Percentiles rank a stretch among this genome's conserved stretches.
phyloP scores from a whole-genome alignment of 352 stramenopile genomes.

The Pythium phragmitis region DNA sequence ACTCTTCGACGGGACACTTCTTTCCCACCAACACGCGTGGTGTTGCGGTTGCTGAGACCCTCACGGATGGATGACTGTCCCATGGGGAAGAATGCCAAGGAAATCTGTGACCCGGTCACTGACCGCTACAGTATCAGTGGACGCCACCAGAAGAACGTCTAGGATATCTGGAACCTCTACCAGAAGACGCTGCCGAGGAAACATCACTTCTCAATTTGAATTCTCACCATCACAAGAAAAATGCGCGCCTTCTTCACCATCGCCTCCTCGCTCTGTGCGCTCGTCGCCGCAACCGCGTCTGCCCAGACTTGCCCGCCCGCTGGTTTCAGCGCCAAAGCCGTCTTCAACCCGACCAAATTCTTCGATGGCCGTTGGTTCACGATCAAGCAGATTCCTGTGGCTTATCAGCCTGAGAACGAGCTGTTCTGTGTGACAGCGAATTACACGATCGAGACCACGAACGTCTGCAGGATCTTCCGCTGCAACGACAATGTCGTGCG shows the following conservation, averaged over 20 bases:
- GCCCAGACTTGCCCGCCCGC: slow-evolving; percentile 22
- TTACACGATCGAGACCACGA: slow-evolving; percentile 24
- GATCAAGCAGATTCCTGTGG: slow-evolving; percentile 22
- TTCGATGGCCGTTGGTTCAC: slow-evolving; percentile 26
- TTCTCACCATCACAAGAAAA: neutral
- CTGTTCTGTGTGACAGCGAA: slow-evolving; percentile 24
- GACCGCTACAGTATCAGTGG: neutral
- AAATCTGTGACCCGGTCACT: too few species aligned
- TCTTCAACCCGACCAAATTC: slow-evolving; percentile 27
- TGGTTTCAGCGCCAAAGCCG: slow-evolving; percentile 16
- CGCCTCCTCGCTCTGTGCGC: slow-evolving; percentile 13
- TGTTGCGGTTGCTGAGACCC: neutral
- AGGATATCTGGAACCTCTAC: neutral
- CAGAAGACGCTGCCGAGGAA: neutral
- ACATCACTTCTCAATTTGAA: slow-evolving; percentile 17
- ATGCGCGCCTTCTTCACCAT: slow-evolving; percentile 18
- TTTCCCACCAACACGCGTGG: neutral
- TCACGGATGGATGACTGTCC: neutral
- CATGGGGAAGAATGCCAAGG: too few species aligned
- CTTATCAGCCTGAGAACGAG: slow-evolving; percentile 19
- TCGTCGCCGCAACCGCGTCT: slow-evolving; percentile 6
- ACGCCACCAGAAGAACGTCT: too few species aligned
- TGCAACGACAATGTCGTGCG: slow-evolving; percentile 24
- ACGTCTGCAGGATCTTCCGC: slow-evolving; percentile 15
- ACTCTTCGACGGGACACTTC: neutral